Evolutionary conservation across 1,139 yeast species (phyloP).

Genomic region (Arxiozyma slooffiae): DNA sequence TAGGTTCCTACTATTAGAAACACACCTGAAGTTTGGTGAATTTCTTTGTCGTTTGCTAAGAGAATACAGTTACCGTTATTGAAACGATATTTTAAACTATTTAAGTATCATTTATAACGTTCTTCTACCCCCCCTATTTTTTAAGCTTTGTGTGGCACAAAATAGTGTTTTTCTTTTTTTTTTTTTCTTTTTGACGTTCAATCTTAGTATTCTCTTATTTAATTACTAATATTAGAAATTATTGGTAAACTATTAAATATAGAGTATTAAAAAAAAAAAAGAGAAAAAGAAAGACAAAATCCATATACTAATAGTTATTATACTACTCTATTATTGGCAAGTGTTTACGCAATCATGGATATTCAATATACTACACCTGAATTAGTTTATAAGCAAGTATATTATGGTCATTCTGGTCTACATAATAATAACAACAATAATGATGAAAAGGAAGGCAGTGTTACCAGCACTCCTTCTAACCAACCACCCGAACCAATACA

Average conservation of each 20-base stretch:
- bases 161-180: neutral
- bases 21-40: too few relatives aligned
- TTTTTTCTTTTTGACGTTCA: neutral
- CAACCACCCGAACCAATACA: slow-evolving; percentile 19
- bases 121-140: too few relatives aligned
- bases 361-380: slow-evolving; percentile 14
- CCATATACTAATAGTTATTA: neutral
- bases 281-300: too few relatives aligned
- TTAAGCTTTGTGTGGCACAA: too few relatives aligned
- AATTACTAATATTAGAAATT: too few relatives aligned
- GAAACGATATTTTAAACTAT: too few relatives aligned
- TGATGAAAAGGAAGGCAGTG: neutral
- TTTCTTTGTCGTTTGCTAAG: too few relatives aligned
- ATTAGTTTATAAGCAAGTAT: slow-evolving; percentile 26
- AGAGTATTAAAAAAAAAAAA: too few relatives aligned
- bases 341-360: slow-evolving; percentile 3
- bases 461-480: neutral
- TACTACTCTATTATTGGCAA: neutral
- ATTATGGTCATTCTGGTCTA: slow-evolving; percentile 18
- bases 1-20: too few relatives aligned
- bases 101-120: too few relatives aligned
- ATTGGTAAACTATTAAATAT: neutral
- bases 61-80: too few relatives aligned
- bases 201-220: neutral
- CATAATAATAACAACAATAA: slow-evolving; percentile 4